Base-by-base conservation (phyloP, 495 filamentous ascomycete genomes). In the Sporormia fimetaria region DNA sequence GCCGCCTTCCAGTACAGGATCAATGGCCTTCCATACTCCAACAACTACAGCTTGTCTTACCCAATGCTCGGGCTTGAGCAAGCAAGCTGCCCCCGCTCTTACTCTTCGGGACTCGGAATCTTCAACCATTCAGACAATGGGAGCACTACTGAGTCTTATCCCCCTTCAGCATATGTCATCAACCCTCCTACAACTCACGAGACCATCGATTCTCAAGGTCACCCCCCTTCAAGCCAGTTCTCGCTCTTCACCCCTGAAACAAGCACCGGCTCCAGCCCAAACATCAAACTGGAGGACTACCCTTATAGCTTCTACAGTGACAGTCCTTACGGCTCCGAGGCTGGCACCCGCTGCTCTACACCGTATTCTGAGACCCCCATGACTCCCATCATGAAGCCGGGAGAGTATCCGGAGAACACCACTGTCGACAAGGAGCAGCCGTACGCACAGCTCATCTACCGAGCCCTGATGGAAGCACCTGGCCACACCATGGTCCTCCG, bases 371-470 rank as follows among this genome's bases (percentile, higher is more conserved):
- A 45, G 14, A 11, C 20, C 8, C 27, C 31, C 22, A 24, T 23
- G 21, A 31, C 43, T 9, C 32, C 10, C 12, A n/a, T n/a, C 16
- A 42, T 16, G 26, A 29, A 20, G n/a, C n/a, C n/a, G 53, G 37
- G 21, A 31, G 21, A 22, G 48, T 38, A 11, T 7, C 11, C 20
- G 60, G 29, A 44, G 11, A 51, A 56, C 12, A 25, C 6, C 29
- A 12, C 15, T 22, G 23, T 49, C 25, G 54, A 60, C 33, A 67
- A 64, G 31, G 55, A 62, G 20, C 37, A 71, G 32, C 85, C 88
- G 0, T 98, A 98, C 57, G 88, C 90, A 0, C 64, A 79, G 46
- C 70, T 94, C 9, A 87, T 98, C 42, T 81, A 76, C 54, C 62
- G 67, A 18, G 86, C 87, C 0, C 74, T 98, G 33, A 70, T 74